Conservation (phyloP, 495 filamentous ascomycete genomes). For the Sordaria brevicollis region DNA sequence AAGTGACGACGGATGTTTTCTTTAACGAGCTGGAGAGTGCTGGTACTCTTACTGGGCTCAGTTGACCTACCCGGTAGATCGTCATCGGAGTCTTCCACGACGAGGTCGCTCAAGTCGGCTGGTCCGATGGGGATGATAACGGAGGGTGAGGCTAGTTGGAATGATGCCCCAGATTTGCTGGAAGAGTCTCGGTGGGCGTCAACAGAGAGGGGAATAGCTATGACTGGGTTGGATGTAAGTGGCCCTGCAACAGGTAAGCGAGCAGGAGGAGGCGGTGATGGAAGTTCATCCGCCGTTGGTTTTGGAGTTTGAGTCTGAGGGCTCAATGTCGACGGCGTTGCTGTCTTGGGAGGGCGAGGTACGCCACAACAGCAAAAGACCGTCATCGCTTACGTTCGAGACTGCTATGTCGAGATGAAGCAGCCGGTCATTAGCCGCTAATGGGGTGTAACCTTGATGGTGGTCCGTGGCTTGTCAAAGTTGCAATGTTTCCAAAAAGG, state of each 20-base stretch:
- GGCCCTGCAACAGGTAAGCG: conserved; percentile 11
- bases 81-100: conserved; percentile 33
- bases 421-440: background rate
- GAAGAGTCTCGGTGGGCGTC: background rate
- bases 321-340: conserved; percentile 14
- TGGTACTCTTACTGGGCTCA: conserved; percentile 19
- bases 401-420: background rate
- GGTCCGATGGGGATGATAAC: conserved; percentile 8
- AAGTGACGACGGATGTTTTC: conserved; percentile 35
- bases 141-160: background rate
- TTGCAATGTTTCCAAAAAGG: background rate
- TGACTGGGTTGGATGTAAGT: conserved; percentile 13
- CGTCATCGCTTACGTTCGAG: conserved; percentile 25
- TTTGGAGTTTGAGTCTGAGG: background rate
- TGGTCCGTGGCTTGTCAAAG: background rate
- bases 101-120: conserved; percentile 20
- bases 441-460: background rate
- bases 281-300: conserved; percentile 8
- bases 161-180: conserved; percentile 4
- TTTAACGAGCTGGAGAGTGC: conserved; percentile 27
- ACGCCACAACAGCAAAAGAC: conserved; percentile 30
- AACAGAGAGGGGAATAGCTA: background rate
- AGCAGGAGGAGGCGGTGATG: conserved; percentile 11
- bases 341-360: conserved; percentile 19
- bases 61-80: conserved; percentile 8